Percentiles rank a stretch among this genome's conserved stretches.
phyloP scores from a whole-genome alignment of 2,329 filamentous ascomycete species.

The Hypoxylon sp. region DNA sequence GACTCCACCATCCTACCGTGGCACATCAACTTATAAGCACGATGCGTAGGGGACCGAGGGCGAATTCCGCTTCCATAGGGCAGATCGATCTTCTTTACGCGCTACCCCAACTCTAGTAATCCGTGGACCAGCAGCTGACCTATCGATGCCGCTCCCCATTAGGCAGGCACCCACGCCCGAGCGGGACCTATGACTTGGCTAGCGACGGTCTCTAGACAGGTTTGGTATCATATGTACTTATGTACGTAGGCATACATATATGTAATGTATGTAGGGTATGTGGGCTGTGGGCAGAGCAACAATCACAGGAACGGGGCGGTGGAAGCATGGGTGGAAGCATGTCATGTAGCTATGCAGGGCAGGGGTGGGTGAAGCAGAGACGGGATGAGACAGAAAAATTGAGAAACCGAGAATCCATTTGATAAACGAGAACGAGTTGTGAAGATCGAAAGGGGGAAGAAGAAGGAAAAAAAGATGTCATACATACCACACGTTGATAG shows the following conservation, averaged over 20 bases:
- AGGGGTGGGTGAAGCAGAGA: conserved; percentile 17
- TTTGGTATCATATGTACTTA: conserved; percentile 17
- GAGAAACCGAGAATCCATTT: conserved; percentile 12
- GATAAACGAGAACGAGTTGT: conserved; percentile 22
- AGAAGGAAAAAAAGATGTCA: conserved; percentile 17
- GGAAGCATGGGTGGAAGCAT: conserved; percentile 1
- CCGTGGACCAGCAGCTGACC: conserved; percentile 41
- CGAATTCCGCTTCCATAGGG: conserved; percentile 24
- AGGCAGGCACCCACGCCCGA: conserved; percentile 38
- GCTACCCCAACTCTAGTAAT: conserved; percentile 43
- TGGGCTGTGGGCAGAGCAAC: conserved; percentile 9
- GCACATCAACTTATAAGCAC: conserved; percentile 9
- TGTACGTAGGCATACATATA: conserved; percentile 6
- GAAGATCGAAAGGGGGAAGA: conserved; percentile 13
- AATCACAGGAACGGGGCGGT: conserved; percentile 1
- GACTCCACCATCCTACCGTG: conserved; percentile 6
- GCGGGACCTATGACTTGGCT: conserved; percentile 40
- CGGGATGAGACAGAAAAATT: conserved; percentile 33
- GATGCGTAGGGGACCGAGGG: conserved; percentile 27
- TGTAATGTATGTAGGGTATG: conserved; percentile 12
- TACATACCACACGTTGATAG: conserved; percentile 11
- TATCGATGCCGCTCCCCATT: conserved; percentile 36
- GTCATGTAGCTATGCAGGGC: conserved; percentile 30
- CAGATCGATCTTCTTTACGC: conserved; percentile 31
- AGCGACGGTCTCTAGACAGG: conserved; percentile 35